These are phyloP conservation scores for Phanerochaete carnosa DNA, from an alignment of 768 basidiomycete genomes.

Conservation along the genomic window DNA sequence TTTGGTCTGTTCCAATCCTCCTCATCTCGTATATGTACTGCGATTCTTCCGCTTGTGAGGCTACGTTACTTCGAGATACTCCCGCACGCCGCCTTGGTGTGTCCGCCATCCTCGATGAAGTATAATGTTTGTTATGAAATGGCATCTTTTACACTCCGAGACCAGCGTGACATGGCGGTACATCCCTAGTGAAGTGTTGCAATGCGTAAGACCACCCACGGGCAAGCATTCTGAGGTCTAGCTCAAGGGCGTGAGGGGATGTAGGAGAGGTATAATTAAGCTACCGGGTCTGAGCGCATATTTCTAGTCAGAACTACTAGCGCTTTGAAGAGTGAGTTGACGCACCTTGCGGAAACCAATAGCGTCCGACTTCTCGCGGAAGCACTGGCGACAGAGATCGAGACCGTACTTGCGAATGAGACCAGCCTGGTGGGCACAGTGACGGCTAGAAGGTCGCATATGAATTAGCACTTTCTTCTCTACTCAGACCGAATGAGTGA, in stretches of 20 bases:
- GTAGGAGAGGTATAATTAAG: neutral
- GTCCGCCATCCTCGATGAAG: conserved; percentile 11
- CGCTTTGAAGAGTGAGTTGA: neutral
- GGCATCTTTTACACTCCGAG: conserved; percentile 3
- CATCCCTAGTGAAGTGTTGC: neutral
- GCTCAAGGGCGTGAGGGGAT: neutral
- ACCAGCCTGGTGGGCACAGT: conserved; percentile 96
- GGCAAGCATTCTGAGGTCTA: neutral
- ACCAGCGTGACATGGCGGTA: neutral
- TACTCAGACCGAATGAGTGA: neutral
- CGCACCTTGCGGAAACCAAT: conserved; percentile 94
- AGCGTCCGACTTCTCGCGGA: conserved; percentile 91
- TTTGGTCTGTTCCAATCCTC: neutral
- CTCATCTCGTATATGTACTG: conserved; percentile 2
- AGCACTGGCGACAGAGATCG: conserved; percentile 97
- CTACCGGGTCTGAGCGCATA: neutral
- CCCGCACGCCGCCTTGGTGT: neutral
- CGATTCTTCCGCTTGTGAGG: neutral
- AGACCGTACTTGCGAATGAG: conserved; percentile 96
- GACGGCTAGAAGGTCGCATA: conserved; percentile 56
- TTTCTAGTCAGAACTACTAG: neutral
- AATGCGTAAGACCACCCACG: neutral
- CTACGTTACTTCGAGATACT: neutral
- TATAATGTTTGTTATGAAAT: conserved; percentile 23
- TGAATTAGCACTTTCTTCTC: conserved; percentile 14